Evolutionary conservation across 2,329 filamentous ascomycete species (phyloP).

Genomic region (Pyrenophora graminea): DNA sequence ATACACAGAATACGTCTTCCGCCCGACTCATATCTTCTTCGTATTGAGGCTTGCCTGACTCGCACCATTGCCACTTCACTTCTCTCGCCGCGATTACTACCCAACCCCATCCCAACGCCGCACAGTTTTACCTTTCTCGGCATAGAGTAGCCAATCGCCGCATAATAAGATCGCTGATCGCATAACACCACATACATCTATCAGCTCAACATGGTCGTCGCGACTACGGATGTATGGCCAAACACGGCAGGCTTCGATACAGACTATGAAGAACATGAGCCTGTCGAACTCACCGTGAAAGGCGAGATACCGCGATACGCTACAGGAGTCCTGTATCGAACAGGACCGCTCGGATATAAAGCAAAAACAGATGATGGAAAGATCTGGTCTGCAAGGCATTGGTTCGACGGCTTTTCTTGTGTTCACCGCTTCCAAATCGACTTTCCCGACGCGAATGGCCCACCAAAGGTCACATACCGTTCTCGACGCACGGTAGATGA

Average conservation of each 20-base stretch:
- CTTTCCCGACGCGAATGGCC: slow-evolving; percentile 45
- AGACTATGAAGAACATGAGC: slow-evolving; percentile 66
- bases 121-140: not conserved
- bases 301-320: slow-evolving; percentile 73
- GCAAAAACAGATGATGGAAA: slow-evolving; percentile 64
- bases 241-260: slow-evolving; percentile 60
- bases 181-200: not conserved
- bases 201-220: slow-evolving; percentile 2
- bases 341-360: slow-evolving; percentile 69
- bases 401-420: slow-evolving; percentile 79
- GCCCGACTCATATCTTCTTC: not conserved
- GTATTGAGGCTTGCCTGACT: not conserved
- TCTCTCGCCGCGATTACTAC: not conserved
- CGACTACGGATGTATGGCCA: slow-evolving; percentile 34
- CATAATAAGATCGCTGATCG: not conserved
- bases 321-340: slow-evolving; percentile 68
- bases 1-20: not conserved
- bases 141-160: too few relatives aligned
- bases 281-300: slow-evolving; percentile 65
- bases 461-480: slow-evolving; percentile 65
- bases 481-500: slow-evolving; percentile 71
- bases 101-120: too few relatives aligned
- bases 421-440: slow-evolving; percentile 73
- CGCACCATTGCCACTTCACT: not conserved
- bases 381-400: slow-evolving; percentile 68